A percentile compares a stretch with the other conserved stretches of the same genome.
Evolutionary conservation across 1,139 yeast species (phyloP).

Genomic region (Suhomyces panamericanus): DNA sequence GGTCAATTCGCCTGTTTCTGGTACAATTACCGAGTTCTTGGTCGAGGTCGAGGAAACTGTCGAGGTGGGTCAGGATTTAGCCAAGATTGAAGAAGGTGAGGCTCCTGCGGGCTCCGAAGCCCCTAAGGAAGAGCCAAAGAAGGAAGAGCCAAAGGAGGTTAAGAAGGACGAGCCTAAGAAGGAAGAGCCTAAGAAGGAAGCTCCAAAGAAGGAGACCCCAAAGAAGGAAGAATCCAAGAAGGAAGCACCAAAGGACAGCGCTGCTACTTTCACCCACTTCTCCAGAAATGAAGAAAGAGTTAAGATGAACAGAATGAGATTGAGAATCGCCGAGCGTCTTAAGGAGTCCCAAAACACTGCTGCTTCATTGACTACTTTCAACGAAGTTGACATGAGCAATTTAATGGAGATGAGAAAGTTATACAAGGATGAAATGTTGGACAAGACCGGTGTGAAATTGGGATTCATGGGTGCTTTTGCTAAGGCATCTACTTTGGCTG

Average conservation of each 20-base stretch:
- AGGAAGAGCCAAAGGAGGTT: conserved; percentile 25
- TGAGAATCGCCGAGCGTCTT: conserved; percentile 98
- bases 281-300: conserved; percentile 88
- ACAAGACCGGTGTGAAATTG: conserved; percentile 89
- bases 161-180: conserved; percentile 23
- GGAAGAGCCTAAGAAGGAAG: conserved; percentile 22
- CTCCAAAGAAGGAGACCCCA: conserved; percentile 17
- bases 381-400: conserved; percentile 96
- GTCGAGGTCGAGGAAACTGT: conserved; percentile 91
- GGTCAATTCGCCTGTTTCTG: conserved; percentile 91
- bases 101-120: conserved; percentile 67
- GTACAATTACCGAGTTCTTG: conserved; percentile 82
- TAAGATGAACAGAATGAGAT: conserved; percentile 99
- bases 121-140: conserved; percentile 25
- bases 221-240: conserved; percentile 23
- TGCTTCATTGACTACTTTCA: conserved; percentile 96
- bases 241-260: conserved; percentile 20
- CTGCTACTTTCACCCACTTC: conserved; percentile 59
- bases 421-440: conserved; percentile 94
- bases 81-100: conserved; percentile 87
- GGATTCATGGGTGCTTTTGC: conserved; percentile 99
- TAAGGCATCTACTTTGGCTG: conserved; percentile 89
- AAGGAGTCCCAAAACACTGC: conserved; percentile 99
- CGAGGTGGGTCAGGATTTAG: conserved; percentile 91
- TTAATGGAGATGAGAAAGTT: conserved; percentile 92